Evolutionary conservation across 768 basidiomycete genomes (phyloP).

Genomic region (Tremella fuciformis): DNA sequence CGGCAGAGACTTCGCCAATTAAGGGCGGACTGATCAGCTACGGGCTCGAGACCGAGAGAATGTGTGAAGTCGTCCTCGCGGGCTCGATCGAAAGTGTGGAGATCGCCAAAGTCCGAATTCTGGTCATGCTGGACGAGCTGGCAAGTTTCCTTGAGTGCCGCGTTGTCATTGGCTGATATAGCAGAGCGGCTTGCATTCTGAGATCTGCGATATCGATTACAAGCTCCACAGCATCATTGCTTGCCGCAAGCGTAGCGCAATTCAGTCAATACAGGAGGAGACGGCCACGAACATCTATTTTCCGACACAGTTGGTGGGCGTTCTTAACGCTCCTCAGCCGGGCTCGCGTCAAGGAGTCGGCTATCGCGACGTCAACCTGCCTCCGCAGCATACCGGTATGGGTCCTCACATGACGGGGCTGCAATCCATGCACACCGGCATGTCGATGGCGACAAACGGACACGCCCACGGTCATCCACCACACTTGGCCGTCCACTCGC

Average conservation of each 20-base stretch:
- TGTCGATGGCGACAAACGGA: slow-evolving; percentile 22
- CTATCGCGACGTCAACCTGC: slow-evolving; percentile 19
- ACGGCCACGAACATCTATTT: slow-evolving; percentile 96
- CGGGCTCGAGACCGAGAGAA: slow-evolving; percentile 88
- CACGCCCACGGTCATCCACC: slow-evolving; percentile 6
- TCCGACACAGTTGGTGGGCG: slow-evolving; percentile 82
- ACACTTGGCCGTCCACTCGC: neutral
- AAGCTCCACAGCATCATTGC: slow-evolving; percentile 89
- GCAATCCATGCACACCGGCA: slow-evolving; percentile 17
- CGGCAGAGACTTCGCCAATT: slow-evolving; percentile 59
- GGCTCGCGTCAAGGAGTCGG: slow-evolving; percentile 19
- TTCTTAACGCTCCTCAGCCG: slow-evolving; percentile 61
- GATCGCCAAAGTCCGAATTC: slow-evolving; percentile 78
- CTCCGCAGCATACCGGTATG: slow-evolving; percentile 17
- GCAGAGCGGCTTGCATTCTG: slow-evolving; percentile 85
- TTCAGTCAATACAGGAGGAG: slow-evolving; percentile 93
- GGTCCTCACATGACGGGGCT: slow-evolving; percentile 12
- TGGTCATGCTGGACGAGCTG: slow-evolving; percentile 93
- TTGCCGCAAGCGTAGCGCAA: slow-evolving; percentile 75
- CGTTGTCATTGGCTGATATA: slow-evolving; percentile 14
- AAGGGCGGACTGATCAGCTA: slow-evolving; percentile 51
- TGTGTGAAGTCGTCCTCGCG: slow-evolving; percentile 87
- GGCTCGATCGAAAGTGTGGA: slow-evolving; percentile 83
- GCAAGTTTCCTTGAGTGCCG: slow-evolving; percentile 57
- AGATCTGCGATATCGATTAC: slow-evolving; percentile 88